Conservation (phyloP, 139 green algal genomes). For the Spirogloea muscicola region DNA sequence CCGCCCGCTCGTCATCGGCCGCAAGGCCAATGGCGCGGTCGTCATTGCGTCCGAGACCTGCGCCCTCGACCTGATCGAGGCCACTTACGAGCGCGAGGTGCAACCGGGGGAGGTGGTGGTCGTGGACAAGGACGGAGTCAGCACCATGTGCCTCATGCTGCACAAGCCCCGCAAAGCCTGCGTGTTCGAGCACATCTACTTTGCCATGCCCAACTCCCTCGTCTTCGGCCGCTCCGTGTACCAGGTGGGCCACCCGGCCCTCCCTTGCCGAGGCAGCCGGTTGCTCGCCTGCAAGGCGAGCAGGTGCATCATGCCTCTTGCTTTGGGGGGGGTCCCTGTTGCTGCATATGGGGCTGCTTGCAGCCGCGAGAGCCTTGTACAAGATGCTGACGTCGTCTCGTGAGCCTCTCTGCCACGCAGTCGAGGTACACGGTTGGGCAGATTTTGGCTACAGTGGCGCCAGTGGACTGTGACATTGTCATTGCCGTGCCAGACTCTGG, state of each 20-base stretch:
- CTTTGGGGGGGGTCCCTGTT: no score
- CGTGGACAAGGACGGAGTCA: slow-evolving; percentile 77
- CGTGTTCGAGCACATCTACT: slow-evolving; percentile 99
- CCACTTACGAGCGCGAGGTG: slow-evolving; percentile 76
- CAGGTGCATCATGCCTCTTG: no score
- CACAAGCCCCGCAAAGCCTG: slow-evolving; percentile 68
- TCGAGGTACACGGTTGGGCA: slow-evolving; percentile 33
- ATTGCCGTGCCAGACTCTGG: slow-evolving; percentile 47
- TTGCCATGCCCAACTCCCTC: slow-evolving; percentile 77
- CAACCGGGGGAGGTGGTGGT: slow-evolving; percentile 91
- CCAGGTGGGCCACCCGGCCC: slow-evolving; percentile 55
- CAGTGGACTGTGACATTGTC: slow-evolving; percentile 47
- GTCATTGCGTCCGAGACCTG: slow-evolving; percentile 92
- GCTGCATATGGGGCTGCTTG: no score
- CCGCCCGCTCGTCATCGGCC: slow-evolving; percentile 82
- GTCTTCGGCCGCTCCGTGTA: slow-evolving; percentile 97
- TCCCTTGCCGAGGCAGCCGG: no score
- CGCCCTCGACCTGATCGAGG: slow-evolving; percentile 96
- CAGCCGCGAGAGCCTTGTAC: no score
- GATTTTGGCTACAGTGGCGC: slow-evolving; percentile 46
- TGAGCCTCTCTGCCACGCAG: background rate
- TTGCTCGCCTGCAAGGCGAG: no score
- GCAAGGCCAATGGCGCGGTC: slow-evolving; percentile 51
- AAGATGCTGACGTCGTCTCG: slow-evolving; percentile 83
- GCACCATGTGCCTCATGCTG: slow-evolving; percentile 58